Evolutionary conservation across 768 basidiomycete genomes (phyloP).

Genomic region (Lactifluus volemus): DNA sequence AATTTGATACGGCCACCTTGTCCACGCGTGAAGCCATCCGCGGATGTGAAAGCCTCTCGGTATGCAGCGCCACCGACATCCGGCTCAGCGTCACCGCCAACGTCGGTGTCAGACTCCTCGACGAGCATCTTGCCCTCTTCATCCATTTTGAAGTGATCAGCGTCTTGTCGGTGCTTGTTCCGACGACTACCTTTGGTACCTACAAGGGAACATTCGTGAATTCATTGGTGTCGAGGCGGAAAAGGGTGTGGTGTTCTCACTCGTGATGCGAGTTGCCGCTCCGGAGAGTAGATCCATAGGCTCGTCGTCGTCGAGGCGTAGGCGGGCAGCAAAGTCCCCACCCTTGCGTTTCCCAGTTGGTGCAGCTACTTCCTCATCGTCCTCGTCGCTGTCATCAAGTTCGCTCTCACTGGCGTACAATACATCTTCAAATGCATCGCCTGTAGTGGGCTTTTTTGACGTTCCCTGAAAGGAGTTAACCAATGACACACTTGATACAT

Average conservation of each 20-base stretch:
- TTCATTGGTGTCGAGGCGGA: neutral
- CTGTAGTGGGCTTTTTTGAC: conserved; percentile 41
- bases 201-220: conserved; percentile 26
- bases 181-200: conserved; percentile 38
- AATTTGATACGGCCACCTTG: conserved; percentile 83
- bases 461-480: conserved; percentile 22
- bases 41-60: conserved; percentile 70
- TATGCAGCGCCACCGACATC: conserved; percentile 70
- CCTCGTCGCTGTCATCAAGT: conserved; percentile 61
- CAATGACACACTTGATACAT: neutral
- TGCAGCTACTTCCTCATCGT: conserved; percentile 31
- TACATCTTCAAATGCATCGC: conserved; percentile 95
- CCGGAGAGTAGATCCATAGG: conserved; percentile 93
- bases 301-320: conserved; percentile 83
- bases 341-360: conserved; percentile 33
- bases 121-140: conserved; percentile 78
- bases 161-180: conserved; percentile 80
- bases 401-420: conserved; percentile 96
- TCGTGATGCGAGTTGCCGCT: conserved; percentile 57
- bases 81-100: conserved; percentile 36
- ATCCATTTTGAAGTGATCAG: conserved; percentile 80
- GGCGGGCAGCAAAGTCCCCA: conserved; percentile 44
- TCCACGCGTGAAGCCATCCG: conserved; percentile 85
- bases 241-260: conserved; percentile 35
- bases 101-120: conserved; percentile 45